phyloP scores from a whole-genome alignment of 2,329 filamentous ascomycete species.

The Colletotrichum echinochloae region DNA sequence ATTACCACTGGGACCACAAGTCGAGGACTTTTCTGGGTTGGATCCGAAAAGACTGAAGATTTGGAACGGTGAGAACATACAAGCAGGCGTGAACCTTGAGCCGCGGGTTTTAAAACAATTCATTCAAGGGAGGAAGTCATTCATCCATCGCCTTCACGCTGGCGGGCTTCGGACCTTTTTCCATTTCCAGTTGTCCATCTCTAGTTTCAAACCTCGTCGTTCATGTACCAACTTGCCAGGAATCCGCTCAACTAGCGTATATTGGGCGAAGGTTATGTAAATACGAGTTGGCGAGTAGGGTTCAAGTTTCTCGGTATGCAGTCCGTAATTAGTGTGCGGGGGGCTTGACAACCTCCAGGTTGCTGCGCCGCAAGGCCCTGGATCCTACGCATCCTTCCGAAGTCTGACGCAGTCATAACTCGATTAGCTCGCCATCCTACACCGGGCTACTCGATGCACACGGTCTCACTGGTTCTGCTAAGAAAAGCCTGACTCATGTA shows the following conservation, averaged over 20 bases:
- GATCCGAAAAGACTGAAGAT: not conserved
- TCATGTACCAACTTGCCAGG: not conserved
- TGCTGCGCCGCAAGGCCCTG: constrained; percentile 22
- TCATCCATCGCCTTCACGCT: not conserved
- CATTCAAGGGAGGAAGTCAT: not conserved
- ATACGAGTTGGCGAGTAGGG: constrained; percentile 1
- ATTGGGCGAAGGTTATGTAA: constrained; percentile 9
- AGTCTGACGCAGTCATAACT: not conserved
- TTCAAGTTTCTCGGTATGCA: constrained; percentile 21
- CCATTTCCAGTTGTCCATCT: constrained; percentile 1
- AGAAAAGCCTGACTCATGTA: no score
- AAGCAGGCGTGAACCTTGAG: not conserved
- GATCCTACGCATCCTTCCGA: constrained; percentile 34
- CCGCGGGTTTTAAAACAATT: not conserved
- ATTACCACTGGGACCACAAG: not conserved
- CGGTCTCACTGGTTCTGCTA: not conserved
- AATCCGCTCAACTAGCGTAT: not conserved
- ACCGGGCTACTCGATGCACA: not conserved
- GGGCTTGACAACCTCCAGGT: constrained; percentile 5
- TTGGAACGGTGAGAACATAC: not conserved
- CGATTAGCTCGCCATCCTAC: no score
- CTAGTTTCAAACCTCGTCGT: not conserved
- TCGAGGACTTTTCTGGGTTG: no score
- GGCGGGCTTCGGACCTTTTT: constrained; percentile 15
- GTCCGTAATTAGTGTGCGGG: constrained; percentile 15